Conservation (phyloP, 106 monocot species). For the Acanthochlamys bracteata region DNA sequence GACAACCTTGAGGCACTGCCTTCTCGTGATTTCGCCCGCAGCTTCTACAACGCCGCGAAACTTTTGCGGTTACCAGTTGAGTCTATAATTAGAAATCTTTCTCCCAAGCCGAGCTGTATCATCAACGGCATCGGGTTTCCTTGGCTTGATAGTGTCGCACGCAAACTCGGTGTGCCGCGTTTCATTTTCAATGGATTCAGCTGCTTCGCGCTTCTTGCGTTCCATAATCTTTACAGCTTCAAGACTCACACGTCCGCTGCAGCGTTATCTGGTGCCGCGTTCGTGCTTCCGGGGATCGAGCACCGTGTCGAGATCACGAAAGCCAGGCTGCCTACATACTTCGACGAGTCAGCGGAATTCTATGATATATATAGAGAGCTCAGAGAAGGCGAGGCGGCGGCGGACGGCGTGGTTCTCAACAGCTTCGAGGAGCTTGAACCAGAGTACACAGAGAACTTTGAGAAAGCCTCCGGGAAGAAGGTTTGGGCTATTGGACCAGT, state of each 20-base stretch:
- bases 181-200: slow-evolving; percentile 1
- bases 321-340: background rate
- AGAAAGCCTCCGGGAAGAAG: background rate
- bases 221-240: background rate
- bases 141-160: background rate
- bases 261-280: background rate
- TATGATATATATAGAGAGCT: background rate
- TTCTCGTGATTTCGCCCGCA: background rate
- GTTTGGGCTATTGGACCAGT: slow-evolving; percentile 5
- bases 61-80: background rate
- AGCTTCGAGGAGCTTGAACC: slow-evolving; percentile 8
- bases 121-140: background rate
- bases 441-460: background rate
- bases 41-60: background rate
- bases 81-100: background rate
- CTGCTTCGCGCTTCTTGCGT: slow-evolving; percentile 3
- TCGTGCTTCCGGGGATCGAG: background rate
- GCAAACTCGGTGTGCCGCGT: background rate
- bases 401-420: slow-evolving; percentile 4
- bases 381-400: background rate
- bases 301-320: background rate
- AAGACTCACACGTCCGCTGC: background rate
- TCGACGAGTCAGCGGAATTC: background rate
- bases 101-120: slow-evolving; percentile 2
- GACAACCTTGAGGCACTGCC: slow-evolving; percentile 3